Percentiles rank a stretch among this genome's conserved stretches.
Evolutionary conservation across 805 yeast species (phyloP).

Genomic region (Barnettozyma siamensis): DNA sequence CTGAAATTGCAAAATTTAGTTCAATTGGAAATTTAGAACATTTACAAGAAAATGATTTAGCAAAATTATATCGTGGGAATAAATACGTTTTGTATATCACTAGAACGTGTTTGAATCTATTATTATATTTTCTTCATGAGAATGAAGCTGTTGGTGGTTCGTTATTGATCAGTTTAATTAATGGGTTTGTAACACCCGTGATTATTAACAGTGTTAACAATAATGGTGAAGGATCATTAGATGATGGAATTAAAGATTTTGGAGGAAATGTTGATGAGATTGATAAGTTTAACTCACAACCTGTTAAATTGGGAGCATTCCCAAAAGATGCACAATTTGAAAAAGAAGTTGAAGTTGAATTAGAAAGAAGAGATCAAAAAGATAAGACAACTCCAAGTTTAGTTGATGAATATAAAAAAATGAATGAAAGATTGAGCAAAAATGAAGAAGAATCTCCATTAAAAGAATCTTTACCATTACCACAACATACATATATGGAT

Average conservation of each 20-base stretch:
- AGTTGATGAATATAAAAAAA: constrained; percentile 59
- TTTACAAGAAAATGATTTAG: constrained; percentile 73
- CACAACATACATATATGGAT: constrained; percentile 74
- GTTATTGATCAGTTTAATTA: constrained; percentile 75
- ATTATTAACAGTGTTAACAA: constrained; percentile 18
- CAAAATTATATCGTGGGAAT: constrained; percentile 65
- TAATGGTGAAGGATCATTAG: constrained; percentile 33
- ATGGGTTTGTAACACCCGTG: constrained; percentile 64
- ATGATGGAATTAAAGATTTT: constrained; percentile 30
- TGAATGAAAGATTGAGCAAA: constrained; percentile 34
- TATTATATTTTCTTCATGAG: constrained; percentile 83
- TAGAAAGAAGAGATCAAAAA: constrained; percentile 71
- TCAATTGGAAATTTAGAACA: constrained; percentile 79
- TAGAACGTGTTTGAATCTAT: constrained; percentile 75
- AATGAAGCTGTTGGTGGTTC: constrained; percentile 92
- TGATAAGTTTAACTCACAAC: constrained; percentile 60
- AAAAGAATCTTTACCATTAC: constrained; percentile 75
- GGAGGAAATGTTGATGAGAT: constrained; percentile 34
- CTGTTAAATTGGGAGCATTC: constrained; percentile 73
- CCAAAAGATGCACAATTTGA: constrained; percentile 84
- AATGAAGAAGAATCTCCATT: constrained; percentile 53
- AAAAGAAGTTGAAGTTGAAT: constrained; percentile 78
- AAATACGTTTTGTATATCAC: constrained; percentile 74
- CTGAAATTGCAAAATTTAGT: constrained; percentile 65
- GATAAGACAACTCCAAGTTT: constrained; percentile 40